Conservation (phyloP, 805 yeast species). For the Ascoidea tarda region DNA sequence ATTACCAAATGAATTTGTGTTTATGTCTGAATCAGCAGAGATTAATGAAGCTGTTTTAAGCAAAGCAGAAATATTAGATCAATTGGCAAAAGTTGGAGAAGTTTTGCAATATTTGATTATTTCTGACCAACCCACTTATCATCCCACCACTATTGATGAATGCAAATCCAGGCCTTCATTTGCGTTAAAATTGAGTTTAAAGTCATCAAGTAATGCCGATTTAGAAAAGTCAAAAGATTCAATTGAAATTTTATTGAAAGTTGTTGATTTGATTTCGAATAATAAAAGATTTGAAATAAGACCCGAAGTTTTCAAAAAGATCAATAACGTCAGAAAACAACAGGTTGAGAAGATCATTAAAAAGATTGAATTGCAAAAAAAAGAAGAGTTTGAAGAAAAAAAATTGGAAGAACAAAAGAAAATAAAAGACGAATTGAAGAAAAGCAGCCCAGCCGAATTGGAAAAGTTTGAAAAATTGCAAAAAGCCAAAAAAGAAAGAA, state of each 20-base stretch:
- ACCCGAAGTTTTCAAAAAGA: conserved; percentile 64
- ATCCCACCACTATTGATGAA: conserved; percentile 49
- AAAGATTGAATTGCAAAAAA: conserved; percentile 45
- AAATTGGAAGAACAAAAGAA: conserved; percentile 57
- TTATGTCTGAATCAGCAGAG: conserved; percentile 82
- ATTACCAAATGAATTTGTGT: conserved; percentile 65
- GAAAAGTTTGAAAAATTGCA: conserved; percentile 67
- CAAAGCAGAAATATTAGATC: conserved; percentile 27
- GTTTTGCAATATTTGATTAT: conserved; percentile 57
- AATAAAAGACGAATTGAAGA: conserved; percentile 41
- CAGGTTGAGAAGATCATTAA: conserved; percentile 62
- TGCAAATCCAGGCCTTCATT: conserved; percentile 35
- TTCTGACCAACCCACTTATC: conserved; percentile 72
- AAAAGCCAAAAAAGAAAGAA: conserved; percentile 69
- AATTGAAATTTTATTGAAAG: conserved; percentile 18
- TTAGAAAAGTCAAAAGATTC: background rate
- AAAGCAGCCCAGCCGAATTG: conserved; percentile 64
- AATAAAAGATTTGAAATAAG: conserved; percentile 40
- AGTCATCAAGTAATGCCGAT: conserved; percentile 16
- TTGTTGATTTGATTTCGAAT: conserved; percentile 45
- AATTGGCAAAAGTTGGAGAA: conserved; percentile 26
- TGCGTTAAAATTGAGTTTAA: conserved; percentile 37
- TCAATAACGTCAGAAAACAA: conserved; percentile 60
- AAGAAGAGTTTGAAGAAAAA: conserved; percentile 57
- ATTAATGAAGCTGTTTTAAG: conserved; percentile 53